phyloP scores from a whole-genome alignment of 2,329 filamentous ascomycete species.

The Penicillium sp. region DNA sequence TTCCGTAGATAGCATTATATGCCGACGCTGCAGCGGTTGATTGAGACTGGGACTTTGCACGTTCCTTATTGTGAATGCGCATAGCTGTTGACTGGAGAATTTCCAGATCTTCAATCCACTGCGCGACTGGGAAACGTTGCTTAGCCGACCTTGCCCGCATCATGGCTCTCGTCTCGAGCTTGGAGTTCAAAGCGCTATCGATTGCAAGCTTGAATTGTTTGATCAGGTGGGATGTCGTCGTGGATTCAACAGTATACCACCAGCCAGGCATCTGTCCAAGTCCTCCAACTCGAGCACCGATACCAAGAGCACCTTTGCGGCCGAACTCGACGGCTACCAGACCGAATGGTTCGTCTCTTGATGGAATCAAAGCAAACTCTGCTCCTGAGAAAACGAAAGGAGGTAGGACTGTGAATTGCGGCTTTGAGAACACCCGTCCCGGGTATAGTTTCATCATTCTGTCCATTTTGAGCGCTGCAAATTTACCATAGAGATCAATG shows the following conservation, averaged over 20 bases:
- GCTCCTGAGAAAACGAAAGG: conserved; percentile 67
- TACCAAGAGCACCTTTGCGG: conserved; percentile 65
- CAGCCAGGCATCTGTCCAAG: conserved; percentile 70
- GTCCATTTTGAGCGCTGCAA: conserved; percentile 64
- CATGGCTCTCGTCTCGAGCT: conserved; percentile 55
- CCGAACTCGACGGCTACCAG: conserved; percentile 69
- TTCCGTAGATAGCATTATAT: conserved; percentile 43
- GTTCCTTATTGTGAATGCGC: conserved; percentile 53
- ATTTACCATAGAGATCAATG: conserved; percentile 68
- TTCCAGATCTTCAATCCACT: conserved; percentile 66
- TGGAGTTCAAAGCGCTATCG: conserved; percentile 59
- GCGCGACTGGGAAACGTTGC: conserved; percentile 66
- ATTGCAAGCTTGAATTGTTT: conserved; percentile 67
- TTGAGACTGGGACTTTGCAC: conserved; percentile 31
- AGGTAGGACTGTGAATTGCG: conserved; percentile 66
- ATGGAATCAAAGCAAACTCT: conserved; percentile 67
- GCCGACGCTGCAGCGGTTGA: conserved; percentile 40
- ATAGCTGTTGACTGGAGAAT: conserved; percentile 62
- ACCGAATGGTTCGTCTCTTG: conserved; percentile 68
- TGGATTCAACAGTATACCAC: conserved; percentile 69
- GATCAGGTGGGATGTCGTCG: conserved; percentile 61
- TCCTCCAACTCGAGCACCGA: conserved; percentile 65
- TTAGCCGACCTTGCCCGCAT: conserved; percentile 66
- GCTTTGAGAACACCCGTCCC: conserved; percentile 65
- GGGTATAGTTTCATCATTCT: conserved; percentile 66